These are phyloP conservation scores for Asclepias syriaca DNA, from an alignment of 257 asterid genomes.

Conservation along the genomic window DNA sequence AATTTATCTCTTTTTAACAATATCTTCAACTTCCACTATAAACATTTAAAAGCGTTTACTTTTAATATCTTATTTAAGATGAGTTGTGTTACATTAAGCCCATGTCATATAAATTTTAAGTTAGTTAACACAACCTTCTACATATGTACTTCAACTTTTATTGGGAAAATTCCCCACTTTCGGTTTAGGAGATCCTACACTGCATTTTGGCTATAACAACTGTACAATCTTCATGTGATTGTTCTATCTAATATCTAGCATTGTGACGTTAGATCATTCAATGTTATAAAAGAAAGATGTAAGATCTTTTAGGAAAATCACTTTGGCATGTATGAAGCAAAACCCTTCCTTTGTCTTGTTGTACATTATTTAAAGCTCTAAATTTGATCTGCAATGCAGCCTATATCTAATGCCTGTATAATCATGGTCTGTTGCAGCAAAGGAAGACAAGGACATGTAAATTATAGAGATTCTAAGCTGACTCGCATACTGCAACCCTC, in stretches of 20 bases:
- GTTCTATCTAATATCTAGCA: not conserved
- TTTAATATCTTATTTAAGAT: too few relatives aligned
- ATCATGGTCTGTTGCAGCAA: slow-evolving; percentile 57
- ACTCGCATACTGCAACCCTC: slow-evolving; percentile 97
- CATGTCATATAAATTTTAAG: too few relatives aligned
- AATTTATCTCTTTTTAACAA: too few relatives aligned
- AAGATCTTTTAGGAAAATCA: not conserved
- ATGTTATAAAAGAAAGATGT: too few relatives aligned
- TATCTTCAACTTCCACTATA: too few relatives aligned
- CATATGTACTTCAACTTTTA: not conserved
- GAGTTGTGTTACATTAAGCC: too few relatives aligned
- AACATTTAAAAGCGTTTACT: too few relatives aligned
- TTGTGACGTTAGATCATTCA: not conserved
- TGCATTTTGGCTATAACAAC: not conserved
- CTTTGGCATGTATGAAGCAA: not conserved
- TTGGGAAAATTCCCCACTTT: not conserved
- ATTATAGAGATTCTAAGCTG: slow-evolving; percentile 95
- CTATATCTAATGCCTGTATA: not conserved
- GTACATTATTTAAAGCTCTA: not conserved
- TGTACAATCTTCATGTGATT: not conserved
- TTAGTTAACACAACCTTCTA: not conserved
- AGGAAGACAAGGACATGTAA: slow-evolving; percentile 91
- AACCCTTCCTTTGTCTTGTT: not conserved
- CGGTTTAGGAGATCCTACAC: not conserved
- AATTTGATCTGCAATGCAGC: not conserved